phyloP scores from a whole-genome alignment of 495 filamentous ascomycete genomes.

The Pyrenula massariospora region DNA sequence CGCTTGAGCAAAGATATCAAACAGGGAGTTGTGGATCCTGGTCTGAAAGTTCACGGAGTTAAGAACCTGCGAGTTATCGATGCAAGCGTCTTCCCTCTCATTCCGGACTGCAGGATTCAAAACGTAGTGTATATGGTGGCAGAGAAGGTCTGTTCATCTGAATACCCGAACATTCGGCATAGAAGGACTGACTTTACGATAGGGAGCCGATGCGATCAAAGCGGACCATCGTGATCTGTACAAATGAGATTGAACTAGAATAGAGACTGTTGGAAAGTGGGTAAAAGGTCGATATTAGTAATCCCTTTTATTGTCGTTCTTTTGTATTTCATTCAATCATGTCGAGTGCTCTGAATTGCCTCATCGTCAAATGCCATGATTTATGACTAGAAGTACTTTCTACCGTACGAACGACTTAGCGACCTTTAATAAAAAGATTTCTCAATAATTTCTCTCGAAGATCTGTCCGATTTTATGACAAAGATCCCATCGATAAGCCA shows the following conservation, averaged over 20 bases:
- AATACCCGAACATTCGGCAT: neutral
- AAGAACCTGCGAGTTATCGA: conserved; percentile 37
- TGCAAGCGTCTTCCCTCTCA: conserved; percentile 23
- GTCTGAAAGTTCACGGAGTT: conserved; percentile 43
- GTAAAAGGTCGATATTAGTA: neutral
- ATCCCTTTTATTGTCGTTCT: no score
- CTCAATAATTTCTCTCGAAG: no score
- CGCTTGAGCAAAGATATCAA: conserved; percentile 39
- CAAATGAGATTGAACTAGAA: conserved; percentile 1
- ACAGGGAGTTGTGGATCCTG: conserved; percentile 41
- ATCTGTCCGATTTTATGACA: neutral
- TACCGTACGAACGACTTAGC: no score
- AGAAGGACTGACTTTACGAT: neutral
- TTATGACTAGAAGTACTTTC: no score
- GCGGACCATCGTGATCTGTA: conserved; percentile 18
- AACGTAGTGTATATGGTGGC: conserved; percentile 46
- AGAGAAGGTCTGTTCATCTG: conserved; percentile 29
- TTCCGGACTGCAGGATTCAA: conserved; percentile 29
- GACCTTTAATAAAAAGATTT: no score
- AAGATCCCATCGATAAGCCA: neutral
- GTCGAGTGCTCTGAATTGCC: no score
- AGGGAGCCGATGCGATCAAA: conserved; percentile 24
- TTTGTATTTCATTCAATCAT: no score
- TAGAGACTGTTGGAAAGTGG: neutral
- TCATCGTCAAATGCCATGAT: no score